Evolutionary conservation across 257 asterid species (phyloP).

Genomic region (Nicotiana obtusifolia): DNA sequence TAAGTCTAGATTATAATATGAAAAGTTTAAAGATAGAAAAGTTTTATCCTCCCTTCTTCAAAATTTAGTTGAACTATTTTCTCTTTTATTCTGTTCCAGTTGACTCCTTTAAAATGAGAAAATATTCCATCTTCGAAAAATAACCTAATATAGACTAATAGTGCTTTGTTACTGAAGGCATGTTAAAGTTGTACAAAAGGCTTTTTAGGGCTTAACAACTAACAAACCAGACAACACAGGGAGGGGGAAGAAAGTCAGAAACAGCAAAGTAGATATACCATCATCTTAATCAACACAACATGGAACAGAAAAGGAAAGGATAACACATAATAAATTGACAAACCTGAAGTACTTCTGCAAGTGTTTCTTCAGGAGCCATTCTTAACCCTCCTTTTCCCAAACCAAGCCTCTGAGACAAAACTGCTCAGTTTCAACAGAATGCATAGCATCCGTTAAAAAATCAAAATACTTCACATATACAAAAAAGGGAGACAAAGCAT

Average conservation of each 20-base stretch:
- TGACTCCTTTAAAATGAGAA: neutral
- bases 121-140: neutral
- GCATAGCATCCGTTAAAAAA: slow-evolving; percentile 12
- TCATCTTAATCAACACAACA: neutral
- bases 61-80: neutral
- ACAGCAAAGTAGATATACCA: neutral
- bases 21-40: neutral
- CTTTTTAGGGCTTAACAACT: neutral
- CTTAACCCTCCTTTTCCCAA: slow-evolving; percentile 92
- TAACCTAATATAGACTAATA: neutral
- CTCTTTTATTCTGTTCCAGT: neutral
- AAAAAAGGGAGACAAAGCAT: neutral
- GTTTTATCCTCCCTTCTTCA: neutral
- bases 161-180: neutral
- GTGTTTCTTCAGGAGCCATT: slow-evolving; percentile 95
- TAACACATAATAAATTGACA: neutral
- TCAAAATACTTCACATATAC: neutral
- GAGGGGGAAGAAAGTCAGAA: neutral
- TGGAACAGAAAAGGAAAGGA: neutral
- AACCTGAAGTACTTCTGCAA: slow-evolving; percentile 81
- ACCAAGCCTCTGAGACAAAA: slow-evolving; percentile 94
- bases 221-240: slow-evolving; percentile 13
- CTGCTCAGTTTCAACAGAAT: slow-evolving; percentile 46
- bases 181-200: neutral
- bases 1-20: neutral